A percentile compares a stretch with the other conserved stretches of the same genome.
Evolutionary conservation across 1,139 yeast genomes (phyloP).

Genomic region (Blastobotrys serpentis): DNA sequence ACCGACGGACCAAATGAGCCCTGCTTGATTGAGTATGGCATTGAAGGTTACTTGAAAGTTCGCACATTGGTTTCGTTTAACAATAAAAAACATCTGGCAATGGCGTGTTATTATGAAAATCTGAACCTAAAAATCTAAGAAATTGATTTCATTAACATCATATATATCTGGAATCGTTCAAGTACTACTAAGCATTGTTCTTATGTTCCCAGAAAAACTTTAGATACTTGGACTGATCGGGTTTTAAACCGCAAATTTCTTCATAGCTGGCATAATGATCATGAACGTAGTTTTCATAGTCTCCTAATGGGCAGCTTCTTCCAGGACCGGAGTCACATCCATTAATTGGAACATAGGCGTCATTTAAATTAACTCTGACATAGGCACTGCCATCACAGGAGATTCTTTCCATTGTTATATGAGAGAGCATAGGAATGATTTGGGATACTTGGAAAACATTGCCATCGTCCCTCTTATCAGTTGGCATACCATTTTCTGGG

Average conservation of each 20-base stretch:
- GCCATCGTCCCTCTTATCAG: constrained; percentile 33
- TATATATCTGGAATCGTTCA: no score
- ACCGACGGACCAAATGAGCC: no score
- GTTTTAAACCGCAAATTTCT: constrained; percentile 24
- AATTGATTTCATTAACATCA: no score
- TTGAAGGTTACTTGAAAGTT: no score
- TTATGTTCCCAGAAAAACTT: constrained; percentile 7
- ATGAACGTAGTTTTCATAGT: constrained; percentile 36
- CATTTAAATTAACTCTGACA: constrained; percentile 53
- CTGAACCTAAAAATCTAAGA: no score
- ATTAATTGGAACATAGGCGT: constrained; percentile 55
- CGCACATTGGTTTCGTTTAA: no score
- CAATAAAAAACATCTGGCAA: no score
- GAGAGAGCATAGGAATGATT: constrained; percentile 54
- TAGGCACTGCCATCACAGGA: constrained; percentile 46
- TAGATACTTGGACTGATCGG: background rate
- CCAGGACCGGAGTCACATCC: constrained; percentile 54
- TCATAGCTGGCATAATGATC: constrained; percentile 22
- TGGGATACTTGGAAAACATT: constrained; percentile 49
- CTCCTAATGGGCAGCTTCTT: constrained; percentile 29
- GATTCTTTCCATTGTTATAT: constrained; percentile 50
- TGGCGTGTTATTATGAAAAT: no score
- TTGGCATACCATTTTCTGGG: constrained; percentile 40
- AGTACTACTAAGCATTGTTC: no score
- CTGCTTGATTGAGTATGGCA: no score